Conservation (phyloP, 768 basidiomycete species). For the Suillus variegatus region DNA sequence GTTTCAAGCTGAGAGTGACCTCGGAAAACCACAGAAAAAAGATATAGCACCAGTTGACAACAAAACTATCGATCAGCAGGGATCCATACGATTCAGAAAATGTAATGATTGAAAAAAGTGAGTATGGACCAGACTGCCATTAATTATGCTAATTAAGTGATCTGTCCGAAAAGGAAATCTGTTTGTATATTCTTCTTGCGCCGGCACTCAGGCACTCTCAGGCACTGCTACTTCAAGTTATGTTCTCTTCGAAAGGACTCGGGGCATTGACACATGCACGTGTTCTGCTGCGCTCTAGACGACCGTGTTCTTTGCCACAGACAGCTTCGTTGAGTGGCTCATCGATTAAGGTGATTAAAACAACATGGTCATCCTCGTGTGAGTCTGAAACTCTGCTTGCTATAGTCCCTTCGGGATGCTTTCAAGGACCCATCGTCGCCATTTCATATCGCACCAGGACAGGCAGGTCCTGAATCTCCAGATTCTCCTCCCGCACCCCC, state of each 20-base stretch:
- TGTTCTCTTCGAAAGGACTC: background rate
- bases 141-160: too few relatives aligned
- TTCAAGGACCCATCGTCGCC: constrained; percentile 67
- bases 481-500: constrained; percentile 37
- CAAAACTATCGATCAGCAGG: background rate
- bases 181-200: background rate
- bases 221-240: background rate
- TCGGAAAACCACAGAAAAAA: background rate
- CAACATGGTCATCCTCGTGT: background rate
- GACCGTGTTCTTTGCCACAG: background rate
- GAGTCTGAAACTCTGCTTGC: background rate
- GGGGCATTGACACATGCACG: background rate
- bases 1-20: background rate
- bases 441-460: constrained; percentile 62
- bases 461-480: constrained; percentile 59
- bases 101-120: background rate
- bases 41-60: background rate
- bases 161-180: background rate
- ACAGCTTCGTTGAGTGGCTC: constrained; percentile 23
- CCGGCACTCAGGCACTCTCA: background rate
- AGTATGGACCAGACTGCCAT: too few relatives aligned
- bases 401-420: constrained; percentile 60
- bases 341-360: constrained; percentile 26
- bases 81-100: background rate
- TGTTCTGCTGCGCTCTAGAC: background rate